phyloP scores from a whole-genome alignment of 2,329 filamentous ascomycete species.

The Cladobotryum protrusum region DNA sequence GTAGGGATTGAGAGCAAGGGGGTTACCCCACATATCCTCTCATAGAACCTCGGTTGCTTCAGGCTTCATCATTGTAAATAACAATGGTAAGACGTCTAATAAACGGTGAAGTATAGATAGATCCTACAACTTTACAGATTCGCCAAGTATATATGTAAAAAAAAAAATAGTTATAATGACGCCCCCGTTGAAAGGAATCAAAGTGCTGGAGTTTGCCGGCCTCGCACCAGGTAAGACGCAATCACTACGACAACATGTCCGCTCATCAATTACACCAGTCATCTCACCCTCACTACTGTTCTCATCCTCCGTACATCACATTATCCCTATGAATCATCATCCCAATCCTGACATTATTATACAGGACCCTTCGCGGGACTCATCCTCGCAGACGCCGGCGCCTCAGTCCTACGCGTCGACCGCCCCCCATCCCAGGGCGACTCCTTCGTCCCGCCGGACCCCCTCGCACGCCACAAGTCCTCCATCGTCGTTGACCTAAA shows the following conservation, averaged over 20 bases:
- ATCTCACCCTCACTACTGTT: not conserved
- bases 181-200: slow-evolving; percentile 43
- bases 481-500: slow-evolving; percentile 80
- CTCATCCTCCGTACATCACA: no score
- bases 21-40: no score
- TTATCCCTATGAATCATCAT: no score
- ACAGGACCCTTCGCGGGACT: slow-evolving; percentile 82
- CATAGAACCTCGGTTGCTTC: no score
- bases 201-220: slow-evolving; percentile 54
- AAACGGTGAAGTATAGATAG: no score
- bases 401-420: slow-evolving; percentile 82
- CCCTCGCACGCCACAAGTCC: slow-evolving; percentile 72
- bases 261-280: not conserved
- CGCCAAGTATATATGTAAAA: not conserved
- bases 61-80: no score
- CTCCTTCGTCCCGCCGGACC: slow-evolving; percentile 49
- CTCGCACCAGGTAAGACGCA: slow-evolving; percentile 50
- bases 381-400: slow-evolving; percentile 83
- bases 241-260: slow-evolving; percentile 1
- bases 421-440: slow-evolving; percentile 47
- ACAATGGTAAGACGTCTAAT: no score
- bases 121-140: no score
- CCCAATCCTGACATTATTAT: not conserved
- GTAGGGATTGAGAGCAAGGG: no score
- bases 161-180: no score